Conservation (phyloP, 495 filamentous ascomycete genomes). For the Aspergillus bertholletiae region DNA sequence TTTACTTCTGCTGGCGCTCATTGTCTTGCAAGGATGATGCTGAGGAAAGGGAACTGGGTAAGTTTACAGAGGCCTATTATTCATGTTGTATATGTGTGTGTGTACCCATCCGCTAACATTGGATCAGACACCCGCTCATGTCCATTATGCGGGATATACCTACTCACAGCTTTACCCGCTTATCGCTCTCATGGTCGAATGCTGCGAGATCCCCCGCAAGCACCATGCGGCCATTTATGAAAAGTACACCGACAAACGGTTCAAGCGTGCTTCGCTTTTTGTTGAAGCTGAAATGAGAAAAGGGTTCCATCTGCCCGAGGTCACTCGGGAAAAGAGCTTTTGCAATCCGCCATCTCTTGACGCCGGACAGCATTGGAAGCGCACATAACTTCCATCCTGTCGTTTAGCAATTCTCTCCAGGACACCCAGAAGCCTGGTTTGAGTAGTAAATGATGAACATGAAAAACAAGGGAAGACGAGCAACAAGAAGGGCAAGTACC, state of each 20-base stretch:
- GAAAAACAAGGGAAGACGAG: neutral
- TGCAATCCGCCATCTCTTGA: conserved; percentile 9
- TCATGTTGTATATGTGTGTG: neutral
- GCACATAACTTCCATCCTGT: conserved; percentile 5
- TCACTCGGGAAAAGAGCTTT: conserved; percentile 16
- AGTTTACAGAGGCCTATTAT: conserved; percentile 26
- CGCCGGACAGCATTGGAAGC: conserved; percentile 14
- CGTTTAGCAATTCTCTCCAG: neutral
- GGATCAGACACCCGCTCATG: conserved; percentile 69
- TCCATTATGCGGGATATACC: conserved; percentile 91
- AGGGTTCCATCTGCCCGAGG: conserved; percentile 42
- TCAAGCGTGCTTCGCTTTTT: conserved; percentile 75
- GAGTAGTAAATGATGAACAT: too few relatives aligned
- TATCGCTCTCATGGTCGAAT: conserved; percentile 73
- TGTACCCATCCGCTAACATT: conserved; percentile 26
- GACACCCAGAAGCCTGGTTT: too few relatives aligned
- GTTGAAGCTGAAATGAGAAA: conserved; percentile 68
- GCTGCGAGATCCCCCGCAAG: conserved; percentile 73
- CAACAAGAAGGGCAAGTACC: neutral
- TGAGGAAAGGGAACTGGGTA: conserved; percentile 92
- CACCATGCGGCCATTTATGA: conserved; percentile 87
- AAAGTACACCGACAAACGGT: conserved; percentile 82
- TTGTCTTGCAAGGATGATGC: conserved; percentile 83
- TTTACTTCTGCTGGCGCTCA: conserved; percentile 90
- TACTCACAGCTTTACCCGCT: conserved; percentile 76